Base-by-base conservation (phyloP, 805 yeast genomes). In the Monosporozyma siamensis region DNA sequence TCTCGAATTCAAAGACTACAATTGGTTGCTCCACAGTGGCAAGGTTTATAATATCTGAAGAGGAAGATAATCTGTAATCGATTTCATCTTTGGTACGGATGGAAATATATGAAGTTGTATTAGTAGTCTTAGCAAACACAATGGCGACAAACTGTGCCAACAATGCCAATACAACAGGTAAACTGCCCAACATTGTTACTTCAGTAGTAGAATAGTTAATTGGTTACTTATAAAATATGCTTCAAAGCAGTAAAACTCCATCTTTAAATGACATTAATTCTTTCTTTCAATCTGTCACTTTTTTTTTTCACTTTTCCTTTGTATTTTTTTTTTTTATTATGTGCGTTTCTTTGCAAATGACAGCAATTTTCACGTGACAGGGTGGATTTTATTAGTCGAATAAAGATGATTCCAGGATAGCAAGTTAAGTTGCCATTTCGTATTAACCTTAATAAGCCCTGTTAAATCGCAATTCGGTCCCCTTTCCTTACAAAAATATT, bases 1-100 rank as follows among this genome's bases (percentile, higher is more conserved):
- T 46, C 15, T 44, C 34, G 36, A 58, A 56, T 37, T 54, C 54
- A 41, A 54, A 51, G 15, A 57, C 43, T 20, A 56, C 48, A 3
- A 56, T 7, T 10, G 63, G 63, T 24, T 50, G 47, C 10, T 48
- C 44, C 12, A 40, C 32, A 25, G 27, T 43, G 12, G 50, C 45
- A 32, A 31, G 17, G 36, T 32, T 36, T 35, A 44, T 36, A 29
- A 43, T 31, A 32, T 42, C 43, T 20, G 30, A 32, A 7, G 46
- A 17, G 4, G 42, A 32, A 5, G 45, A 36, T 11, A 39, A 7
- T 18, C 25, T 17, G 24, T 26, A 30, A n/a, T 43, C 48, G 6
- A 42, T 18, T 9, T 6, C 18, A 29, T 39, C 38, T 14, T 38
- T 38, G 12, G 38, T 29, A 34, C 41, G 39, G 6, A 47, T 32